Base-by-base conservation (phyloP, 1,139 yeast species). In the Schwanniomyces etchellsii region DNA sequence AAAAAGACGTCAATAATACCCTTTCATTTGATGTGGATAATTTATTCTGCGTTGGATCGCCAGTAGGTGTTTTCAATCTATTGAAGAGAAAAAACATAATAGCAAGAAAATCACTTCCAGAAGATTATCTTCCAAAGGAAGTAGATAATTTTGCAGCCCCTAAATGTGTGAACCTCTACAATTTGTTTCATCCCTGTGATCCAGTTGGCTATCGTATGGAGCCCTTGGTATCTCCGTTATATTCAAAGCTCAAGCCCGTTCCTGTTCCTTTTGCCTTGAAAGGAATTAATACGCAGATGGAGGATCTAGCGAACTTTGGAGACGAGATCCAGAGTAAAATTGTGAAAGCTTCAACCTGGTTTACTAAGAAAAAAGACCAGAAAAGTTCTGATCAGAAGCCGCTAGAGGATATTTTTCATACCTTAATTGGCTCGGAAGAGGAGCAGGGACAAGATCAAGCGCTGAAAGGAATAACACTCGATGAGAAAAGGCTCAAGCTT, bases 151-250 rank as follows among this genome's bases (percentile, higher is more conserved):
- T 45, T 15, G 47, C 46, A 0, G 51, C 70, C 1, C 86, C 86
- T 1, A 68, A 70, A 28, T 78, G 82, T 41, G 50, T 61, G 6
- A 73, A 78, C 38, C 55, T 81, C 28, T 88, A 81, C 58, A 88
- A 88, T 48, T 56, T 88, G 4, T 85, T 81, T 58, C 95, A 89
- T 45, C 85, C 89, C 0, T 80, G 93, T 44, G 97, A 88, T 48
- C 95, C 96, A 1, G 79, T 88, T 16, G 89, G 93, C 0, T 85
- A 86, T 49, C 62, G 96, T 34, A 57, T 86, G 37, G 97, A 88
- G 50, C 96, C 97, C 1, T 57, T 88, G 35, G 70, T 86, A 4
- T 65, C 70, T 27, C 67, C 76, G 3, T 51, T 58, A 10, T 70
- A 81, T 44, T 65, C 81, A 0, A 52, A 64, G 5, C 62, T 74